Base-by-base conservation (phyloP, 1,139 yeast genomes). In the Hyphopichia burtonii region DNA sequence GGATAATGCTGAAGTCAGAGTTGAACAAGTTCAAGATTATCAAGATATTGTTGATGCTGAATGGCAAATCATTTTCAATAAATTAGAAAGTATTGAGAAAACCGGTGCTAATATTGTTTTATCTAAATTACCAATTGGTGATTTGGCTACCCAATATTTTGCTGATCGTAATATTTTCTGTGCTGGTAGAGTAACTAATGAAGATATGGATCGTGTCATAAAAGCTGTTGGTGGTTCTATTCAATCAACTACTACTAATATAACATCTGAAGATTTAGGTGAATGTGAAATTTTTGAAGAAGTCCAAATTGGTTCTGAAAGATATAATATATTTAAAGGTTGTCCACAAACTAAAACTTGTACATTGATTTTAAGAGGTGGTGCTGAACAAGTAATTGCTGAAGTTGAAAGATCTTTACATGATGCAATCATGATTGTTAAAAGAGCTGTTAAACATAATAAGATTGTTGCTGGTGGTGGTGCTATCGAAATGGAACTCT, bases 1-100 rank as follows among this genome's bases (percentile, higher is more conserved):
- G 71, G 99, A 93, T 65, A 93, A 93, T 61, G 99, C 99, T n/a
- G 99, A 93, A 71, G 98, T 93, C 27, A 81, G 99, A 55, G 95
- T 93, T 41, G 95, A 89, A 56, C 86, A 90, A 61, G 98, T 93
- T 41, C 80, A 82, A 46, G 97, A 93, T 56, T 93, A 94, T 67
- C 99, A 93, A 69, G 91, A 86, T 32, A 86, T 93, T 44, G 99
- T 93, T 31, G 98, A 93, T 66, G 99, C 99, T 20, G 99, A 93
- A 67, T 93, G 99, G 98, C 83, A 88, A 62, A 87, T 93, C 50
- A 93, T 93, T 52, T 77, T 88, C 57, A 79, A 86, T 57, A 93
- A 94, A 67, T 78, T 93, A 54, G 87, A 88, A 56, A 85, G 89
- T 41, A 85, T 93, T 50, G 84, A 81, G 52, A 77, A 76, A 22